Evolutionary conservation across 305 asterid genomes (phyloP).

Genomic region (Fraxinus sp.): DNA sequence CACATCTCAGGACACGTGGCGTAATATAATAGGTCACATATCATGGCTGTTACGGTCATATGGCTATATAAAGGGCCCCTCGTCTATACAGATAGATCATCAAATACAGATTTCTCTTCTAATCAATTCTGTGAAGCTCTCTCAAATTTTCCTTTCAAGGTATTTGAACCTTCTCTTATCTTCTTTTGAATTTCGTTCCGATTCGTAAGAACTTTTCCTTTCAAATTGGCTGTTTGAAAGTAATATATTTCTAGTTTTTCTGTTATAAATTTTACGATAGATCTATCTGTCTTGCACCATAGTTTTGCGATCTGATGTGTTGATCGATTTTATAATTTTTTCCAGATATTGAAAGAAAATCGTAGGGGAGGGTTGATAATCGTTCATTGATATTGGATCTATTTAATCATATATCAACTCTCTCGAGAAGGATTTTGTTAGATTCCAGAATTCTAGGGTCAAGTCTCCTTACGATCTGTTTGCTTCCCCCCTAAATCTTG

Average conservation of each 20-base stretch:
- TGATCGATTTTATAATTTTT: background rate
- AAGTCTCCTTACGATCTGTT: background rate
- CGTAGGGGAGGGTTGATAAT: background rate
- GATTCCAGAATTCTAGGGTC: background rate
- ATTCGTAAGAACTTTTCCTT: background rate
- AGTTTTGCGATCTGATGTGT: background rate
- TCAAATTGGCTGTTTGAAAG: background rate
- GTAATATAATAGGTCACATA: background rate
- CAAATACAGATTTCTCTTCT: background rate
- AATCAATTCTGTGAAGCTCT: background rate
- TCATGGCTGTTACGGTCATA: background rate
- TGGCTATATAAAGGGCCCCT: constrained; percentile 20
- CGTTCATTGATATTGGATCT: background rate
- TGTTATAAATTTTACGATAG: background rate
- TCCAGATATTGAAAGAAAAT: background rate
- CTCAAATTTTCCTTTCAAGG: background rate
- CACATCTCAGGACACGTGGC: constrained; percentile 24
- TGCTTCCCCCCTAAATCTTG: background rate
- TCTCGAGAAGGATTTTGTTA: background rate
- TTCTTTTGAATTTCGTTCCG: background rate
- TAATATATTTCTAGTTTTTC: too few relatives aligned
- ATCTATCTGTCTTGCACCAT: background rate
- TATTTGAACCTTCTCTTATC: background rate
- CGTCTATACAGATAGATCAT: background rate
- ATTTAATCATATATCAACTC: background rate